phyloP scores from a whole-genome alignment of 163 green algal genomes.

The Coccomyxa subellipsoidea region DNA sequence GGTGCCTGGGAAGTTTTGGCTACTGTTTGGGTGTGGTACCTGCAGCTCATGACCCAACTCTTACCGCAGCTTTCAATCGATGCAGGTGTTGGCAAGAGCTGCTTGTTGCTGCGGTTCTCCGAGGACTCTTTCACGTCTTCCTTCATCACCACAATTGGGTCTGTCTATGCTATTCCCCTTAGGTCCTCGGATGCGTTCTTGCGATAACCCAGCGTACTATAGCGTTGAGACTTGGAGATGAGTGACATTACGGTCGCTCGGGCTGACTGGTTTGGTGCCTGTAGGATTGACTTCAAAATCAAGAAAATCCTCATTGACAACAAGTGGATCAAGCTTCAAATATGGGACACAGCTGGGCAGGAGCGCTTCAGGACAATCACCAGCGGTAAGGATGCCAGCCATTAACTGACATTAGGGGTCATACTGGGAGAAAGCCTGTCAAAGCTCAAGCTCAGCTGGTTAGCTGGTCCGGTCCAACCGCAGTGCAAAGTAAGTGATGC shows the following conservation, averaged over 20 bases:
- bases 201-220: too few species aligned
- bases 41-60: neutral
- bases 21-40: neutral
- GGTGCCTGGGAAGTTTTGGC: neutral
- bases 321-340: slow-evolving; percentile 97
- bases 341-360: slow-evolving; percentile 96
- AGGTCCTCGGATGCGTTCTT: neutral
- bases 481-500: neutral
- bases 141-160: slow-evolving; percentile 99
- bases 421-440: neutral
- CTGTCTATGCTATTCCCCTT: neutral
- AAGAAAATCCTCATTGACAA: slow-evolving; percentile 93
- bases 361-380: slow-evolving; percentile 99
- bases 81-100: slow-evolving; percentile 92
- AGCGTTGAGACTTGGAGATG: too few species aligned
- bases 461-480: neutral
- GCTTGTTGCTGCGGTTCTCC: slow-evolving; percentile 92
- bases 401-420: too few species aligned
- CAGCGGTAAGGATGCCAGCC: slow-evolving; percentile 73
- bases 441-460: neutral
- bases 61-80: neutral
- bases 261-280: neutral
- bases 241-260: neutral
- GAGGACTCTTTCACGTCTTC: slow-evolving; percentile 95
- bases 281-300: slow-evolving; percentile 98